Evolutionary conservation across 1,139 yeast genomes (phyloP).

Genomic region (Scheffersomyces cryptocercus): DNA sequence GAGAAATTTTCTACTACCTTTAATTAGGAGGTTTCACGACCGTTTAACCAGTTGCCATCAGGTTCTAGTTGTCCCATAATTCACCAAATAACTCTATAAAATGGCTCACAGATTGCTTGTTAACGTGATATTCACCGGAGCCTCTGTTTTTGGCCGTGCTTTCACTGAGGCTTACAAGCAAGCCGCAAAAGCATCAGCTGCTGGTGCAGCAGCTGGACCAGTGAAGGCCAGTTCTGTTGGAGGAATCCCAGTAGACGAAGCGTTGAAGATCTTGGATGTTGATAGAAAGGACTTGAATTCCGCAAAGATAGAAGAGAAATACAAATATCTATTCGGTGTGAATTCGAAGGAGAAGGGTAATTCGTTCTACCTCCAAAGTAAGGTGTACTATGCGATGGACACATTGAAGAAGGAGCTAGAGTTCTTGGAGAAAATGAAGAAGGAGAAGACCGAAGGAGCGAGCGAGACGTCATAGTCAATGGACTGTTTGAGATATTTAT

Average conservation of each 20-base stretch:
- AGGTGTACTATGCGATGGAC: conserved; percentile 73
- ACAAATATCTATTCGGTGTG: conserved; percentile 79
- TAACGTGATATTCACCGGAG: conserved; percentile 90
- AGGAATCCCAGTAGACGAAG: conserved; percentile 85
- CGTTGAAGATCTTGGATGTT: conserved; percentile 85
- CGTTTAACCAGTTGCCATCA: too few species aligned
- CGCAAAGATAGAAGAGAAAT: conserved; percentile 72
- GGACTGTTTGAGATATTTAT: neutral
- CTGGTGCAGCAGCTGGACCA: conserved; percentile 63
- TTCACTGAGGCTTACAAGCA: conserved; percentile 96
- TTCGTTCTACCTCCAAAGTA: conserved; percentile 87
- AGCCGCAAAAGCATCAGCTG: conserved; percentile 86
- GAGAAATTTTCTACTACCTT: too few species aligned
- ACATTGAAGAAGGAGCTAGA: conserved; percentile 48
- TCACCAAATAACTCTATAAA: conserved; percentile 1
- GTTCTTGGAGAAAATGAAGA: conserved; percentile 36
- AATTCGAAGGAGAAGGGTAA: conserved; percentile 94
- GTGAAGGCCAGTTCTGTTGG: conserved; percentile 53
- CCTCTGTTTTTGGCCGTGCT: conserved; percentile 93
- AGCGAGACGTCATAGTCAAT: neutral
- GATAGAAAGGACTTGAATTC: conserved; percentile 56
- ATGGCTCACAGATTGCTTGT: conserved; percentile 91
- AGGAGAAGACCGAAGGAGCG: conserved; percentile 21
- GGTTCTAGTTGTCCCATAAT: too few species aligned
- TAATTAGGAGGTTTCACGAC: too few species aligned